Conservation (phyloP, 164 flowering plant species). For the Magnolia changhungtana region DNA sequence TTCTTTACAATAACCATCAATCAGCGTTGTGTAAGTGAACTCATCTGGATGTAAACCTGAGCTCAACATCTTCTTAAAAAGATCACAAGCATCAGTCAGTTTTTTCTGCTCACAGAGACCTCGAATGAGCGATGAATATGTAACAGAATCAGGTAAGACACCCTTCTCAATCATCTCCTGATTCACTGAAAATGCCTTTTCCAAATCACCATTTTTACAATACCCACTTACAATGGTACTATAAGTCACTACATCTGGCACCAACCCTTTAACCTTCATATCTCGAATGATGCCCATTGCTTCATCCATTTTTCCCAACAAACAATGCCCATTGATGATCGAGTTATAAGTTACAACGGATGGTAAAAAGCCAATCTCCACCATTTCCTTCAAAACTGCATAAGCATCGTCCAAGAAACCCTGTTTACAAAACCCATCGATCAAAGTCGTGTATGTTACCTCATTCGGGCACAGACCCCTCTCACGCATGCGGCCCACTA, state of each 20-base stretch:
- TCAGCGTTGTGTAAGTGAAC: conserved; percentile 66
- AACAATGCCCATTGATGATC: conserved; percentile 67
- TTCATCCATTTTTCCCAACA: conserved; percentile 53
- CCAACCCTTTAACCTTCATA: conserved; percentile 52
- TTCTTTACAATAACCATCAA: conserved; percentile 67
- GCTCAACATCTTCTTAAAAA: conserved; percentile 63
- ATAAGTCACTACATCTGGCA: conserved; percentile 73
- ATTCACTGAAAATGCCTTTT: conserved; percentile 54
- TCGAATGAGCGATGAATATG: conserved; percentile 69
- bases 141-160: conserved; percentile 53
- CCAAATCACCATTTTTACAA: conserved; percentile 49
- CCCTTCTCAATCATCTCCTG: conserved; percentile 63
- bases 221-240: conserved; percentile 66
- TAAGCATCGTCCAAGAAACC: conserved; percentile 65
- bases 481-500: conserved; percentile 59
- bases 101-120: conserved; percentile 70
- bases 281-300: conserved; percentile 43
- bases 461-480: conserved; percentile 69
- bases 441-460: conserved; percentile 70
- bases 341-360: conserved; percentile 72
- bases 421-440: conserved; percentile 76
- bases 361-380: conserved; percentile 48
- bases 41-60: conserved; percentile 67
- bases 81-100: conserved; percentile 56
- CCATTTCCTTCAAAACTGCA: conserved; percentile 54